A percentile compares a stretch with the other conserved stretches of the same genome.
Evolutionary conservation across 495 filamentous ascomycete species (phyloP).

Genomic region (Penicillium riverlandense): DNA sequence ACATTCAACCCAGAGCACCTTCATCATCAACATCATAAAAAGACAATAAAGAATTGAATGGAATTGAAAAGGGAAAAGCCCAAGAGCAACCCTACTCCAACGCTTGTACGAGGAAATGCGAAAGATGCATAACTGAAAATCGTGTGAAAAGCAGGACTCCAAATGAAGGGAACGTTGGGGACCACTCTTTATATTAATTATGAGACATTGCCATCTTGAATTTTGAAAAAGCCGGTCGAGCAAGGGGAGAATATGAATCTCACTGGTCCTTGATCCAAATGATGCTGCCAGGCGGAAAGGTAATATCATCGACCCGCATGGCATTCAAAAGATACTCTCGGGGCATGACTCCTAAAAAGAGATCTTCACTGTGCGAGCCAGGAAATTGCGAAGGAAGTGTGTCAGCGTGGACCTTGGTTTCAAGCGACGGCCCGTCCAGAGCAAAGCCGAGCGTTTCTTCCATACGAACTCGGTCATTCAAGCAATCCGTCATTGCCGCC

Average conservation of each 20-base stretch:
- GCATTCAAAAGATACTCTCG: constrained; percentile 25
- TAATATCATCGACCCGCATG: constrained; percentile 19
- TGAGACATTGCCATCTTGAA: background rate
- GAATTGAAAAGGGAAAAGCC: no score
- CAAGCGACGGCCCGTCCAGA: constrained; percentile 22
- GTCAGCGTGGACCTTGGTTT: constrained; percentile 21
- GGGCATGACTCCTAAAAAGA: constrained; percentile 28
- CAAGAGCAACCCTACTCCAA: no score
- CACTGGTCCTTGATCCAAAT: constrained; percentile 22
- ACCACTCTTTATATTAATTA: no score
- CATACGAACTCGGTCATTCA: constrained; percentile 12
- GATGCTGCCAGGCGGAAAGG: constrained; percentile 17
- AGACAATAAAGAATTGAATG: no score
- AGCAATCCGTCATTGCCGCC: constrained; percentile 19
- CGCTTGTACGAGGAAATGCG: no score
- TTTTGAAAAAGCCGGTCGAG: background rate
- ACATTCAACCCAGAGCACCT: no score
- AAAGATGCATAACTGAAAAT: no score
- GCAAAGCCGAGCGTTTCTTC: constrained; percentile 28
- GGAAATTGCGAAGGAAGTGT: constrained; percentile 7
- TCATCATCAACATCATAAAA: no score
- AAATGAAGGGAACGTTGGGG: no score
- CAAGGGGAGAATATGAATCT: constrained; percentile 2
- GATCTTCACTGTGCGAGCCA: constrained; percentile 20
- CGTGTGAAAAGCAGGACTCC: no score